Conservation (phyloP, 208 protist genomes). For the Herpetomonas samuelpessoai region DNA sequence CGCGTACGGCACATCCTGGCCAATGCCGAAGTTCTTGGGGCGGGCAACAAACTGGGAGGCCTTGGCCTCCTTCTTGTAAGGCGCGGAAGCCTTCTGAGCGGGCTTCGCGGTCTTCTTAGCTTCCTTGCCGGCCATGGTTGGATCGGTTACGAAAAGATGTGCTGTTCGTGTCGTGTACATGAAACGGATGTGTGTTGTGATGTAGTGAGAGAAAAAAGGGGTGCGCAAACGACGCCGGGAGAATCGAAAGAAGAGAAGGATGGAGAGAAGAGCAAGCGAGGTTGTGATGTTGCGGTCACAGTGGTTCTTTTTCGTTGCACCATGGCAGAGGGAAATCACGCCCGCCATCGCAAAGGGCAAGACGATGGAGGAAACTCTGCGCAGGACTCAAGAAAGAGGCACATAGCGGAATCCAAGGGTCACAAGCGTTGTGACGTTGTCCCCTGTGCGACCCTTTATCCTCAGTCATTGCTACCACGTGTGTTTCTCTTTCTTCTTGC, state of each 20-base stretch:
- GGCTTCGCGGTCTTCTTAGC: constrained; percentile 71
- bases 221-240: background rate
- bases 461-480: too few relatives aligned
- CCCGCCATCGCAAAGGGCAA: too few relatives aligned
- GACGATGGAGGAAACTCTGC: too few relatives aligned
- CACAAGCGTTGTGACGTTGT: too few relatives aligned
- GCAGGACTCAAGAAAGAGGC: too few relatives aligned
- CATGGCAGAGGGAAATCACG: too few relatives aligned
- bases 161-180: background rate
- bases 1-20: constrained; percentile 92
- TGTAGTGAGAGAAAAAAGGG: background rate
- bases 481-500: too few relatives aligned
- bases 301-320: too few relatives aligned
- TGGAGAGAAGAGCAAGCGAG: constrained; percentile 1
- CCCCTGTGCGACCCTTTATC: too few relatives aligned
- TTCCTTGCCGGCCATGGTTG: constrained; percentile 84
- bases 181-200: constrained; percentile 6
- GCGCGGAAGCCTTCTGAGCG: constrained; percentile 64
- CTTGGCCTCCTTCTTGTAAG: constrained; percentile 69
- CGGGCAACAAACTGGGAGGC: constrained; percentile 71
- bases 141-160: constrained; percentile 3
- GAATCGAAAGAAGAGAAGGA: background rate
- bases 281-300: background rate
- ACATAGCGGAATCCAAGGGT: too few relatives aligned
- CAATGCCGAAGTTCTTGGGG: constrained; percentile 92